Percentiles rank a stretch among this genome's conserved stretches.
These are phyloP conservation scores for Parachaetomium inaequale DNA, from an alignment of 495 filamentous ascomycete genomes.

Conservation along the genomic window DNA sequence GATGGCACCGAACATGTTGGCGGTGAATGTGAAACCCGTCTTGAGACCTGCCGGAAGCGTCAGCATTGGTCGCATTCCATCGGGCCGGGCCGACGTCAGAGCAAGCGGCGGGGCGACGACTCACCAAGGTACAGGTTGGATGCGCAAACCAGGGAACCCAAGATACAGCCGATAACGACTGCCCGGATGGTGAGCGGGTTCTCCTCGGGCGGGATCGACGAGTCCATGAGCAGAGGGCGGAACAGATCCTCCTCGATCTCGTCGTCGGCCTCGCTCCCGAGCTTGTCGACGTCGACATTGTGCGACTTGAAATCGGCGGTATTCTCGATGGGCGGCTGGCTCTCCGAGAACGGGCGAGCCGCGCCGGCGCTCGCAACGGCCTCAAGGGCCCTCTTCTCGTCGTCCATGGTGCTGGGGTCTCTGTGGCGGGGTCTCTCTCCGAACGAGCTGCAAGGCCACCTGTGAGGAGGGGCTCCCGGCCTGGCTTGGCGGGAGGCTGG, in stretches of 20 bases:
- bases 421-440: not conserved
- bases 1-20: slow-evolving; percentile 59
- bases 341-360: slow-evolving; percentile 31
- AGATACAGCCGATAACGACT: slow-evolving; percentile 52
- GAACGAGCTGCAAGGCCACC: not conserved
- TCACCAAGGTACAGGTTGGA: slow-evolving; percentile 62
- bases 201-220: slow-evolving; percentile 40
- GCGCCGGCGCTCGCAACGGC: slow-evolving; percentile 15
- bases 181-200: slow-evolving; percentile 57
- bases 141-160: slow-evolving; percentile 59
- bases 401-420: slow-evolving; percentile 23
- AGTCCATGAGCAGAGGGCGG: slow-evolving; percentile 46
- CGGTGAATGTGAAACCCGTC: slow-evolving; percentile 62
- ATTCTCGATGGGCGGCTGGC: slow-evolving; percentile 24
- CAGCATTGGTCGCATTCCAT: not conserved
- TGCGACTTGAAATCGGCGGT: slow-evolving; percentile 25
- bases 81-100: not conserved
- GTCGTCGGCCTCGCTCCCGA: slow-evolving; percentile 14
- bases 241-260: slow-evolving; percentile 42
- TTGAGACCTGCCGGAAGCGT: slow-evolving; percentile 47
- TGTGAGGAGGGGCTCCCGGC: slow-evolving; percentile 1
- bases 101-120: slow-evolving; percentile 17
- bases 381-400: slow-evolving; percentile 25
- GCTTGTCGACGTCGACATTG: slow-evolving; percentile 22
- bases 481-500: not conserved